These are phyloP conservation scores for Sextonia rubra DNA, from an alignment of 164 flowering plant genomes.

Conservation along the genomic window DNA sequence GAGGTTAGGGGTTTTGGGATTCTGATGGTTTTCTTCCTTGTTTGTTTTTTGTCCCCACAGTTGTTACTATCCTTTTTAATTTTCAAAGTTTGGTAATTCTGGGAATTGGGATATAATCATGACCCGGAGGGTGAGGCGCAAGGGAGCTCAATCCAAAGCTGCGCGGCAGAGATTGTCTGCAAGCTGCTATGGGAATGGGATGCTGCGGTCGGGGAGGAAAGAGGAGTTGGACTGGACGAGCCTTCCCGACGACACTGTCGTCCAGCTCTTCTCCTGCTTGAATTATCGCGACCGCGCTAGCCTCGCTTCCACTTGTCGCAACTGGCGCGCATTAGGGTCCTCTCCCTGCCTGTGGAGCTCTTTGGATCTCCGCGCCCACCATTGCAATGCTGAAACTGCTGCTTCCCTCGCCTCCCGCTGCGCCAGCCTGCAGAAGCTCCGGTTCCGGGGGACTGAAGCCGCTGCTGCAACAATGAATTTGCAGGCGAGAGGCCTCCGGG, in stretches of 20 bases:
- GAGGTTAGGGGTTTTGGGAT: background rate
- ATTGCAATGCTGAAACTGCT: slow-evolving; percentile 50
- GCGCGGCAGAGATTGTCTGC: slow-evolving; percentile 18
- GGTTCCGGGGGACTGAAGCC: slow-evolving; percentile 87
- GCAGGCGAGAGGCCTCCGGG: slow-evolving; percentile 60
- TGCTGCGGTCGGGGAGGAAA: slow-evolving; percentile 18
- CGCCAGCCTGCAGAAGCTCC: slow-evolving; percentile 53
- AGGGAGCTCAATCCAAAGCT: slow-evolving; percentile 39
- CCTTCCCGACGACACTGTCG: slow-evolving; percentile 84
- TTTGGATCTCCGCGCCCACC: slow-evolving; percentile 84
- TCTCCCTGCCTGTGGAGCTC: slow-evolving; percentile 79
- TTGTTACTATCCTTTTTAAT: background rate
- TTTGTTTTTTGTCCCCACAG: too few relatives aligned
- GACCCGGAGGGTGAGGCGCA: slow-evolving; percentile 82
- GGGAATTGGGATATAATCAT: slow-evolving; percentile 29
- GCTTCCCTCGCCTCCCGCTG: slow-evolving; percentile 66
- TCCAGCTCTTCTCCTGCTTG: slow-evolving; percentile 75
- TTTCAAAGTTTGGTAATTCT: background rate
- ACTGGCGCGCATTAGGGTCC: slow-evolving; percentile 60
- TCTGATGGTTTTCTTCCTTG: background rate
- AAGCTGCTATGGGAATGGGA: slow-evolving; percentile 29
- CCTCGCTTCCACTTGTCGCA: slow-evolving; percentile 69
- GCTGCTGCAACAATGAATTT: slow-evolving; percentile 76
- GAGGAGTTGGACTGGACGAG: slow-evolving; percentile 76
- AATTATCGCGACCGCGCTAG: slow-evolving; percentile 94